These are phyloP conservation scores for Tolypocladium nubicola DNA, from an alignment of 2,329 filamentous ascomycete species.

Conservation along the genomic window DNA sequence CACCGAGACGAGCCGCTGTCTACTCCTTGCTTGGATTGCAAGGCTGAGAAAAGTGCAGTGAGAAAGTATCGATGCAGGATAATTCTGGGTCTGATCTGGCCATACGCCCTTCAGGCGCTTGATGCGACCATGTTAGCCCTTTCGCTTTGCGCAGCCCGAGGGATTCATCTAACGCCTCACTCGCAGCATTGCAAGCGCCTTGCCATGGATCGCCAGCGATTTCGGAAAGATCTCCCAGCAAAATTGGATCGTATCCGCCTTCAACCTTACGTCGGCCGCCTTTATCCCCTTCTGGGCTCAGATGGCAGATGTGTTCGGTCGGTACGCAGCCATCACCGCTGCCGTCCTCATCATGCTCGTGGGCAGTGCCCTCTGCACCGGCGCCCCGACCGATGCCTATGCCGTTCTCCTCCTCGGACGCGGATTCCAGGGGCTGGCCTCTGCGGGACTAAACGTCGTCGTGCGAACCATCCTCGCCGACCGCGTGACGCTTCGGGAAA, in stretches of 20 bases:
- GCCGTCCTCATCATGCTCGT: constrained; percentile 46
- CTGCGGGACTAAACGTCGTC: constrained; percentile 49
- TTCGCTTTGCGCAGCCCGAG: not conserved
- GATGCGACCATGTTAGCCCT: constrained; percentile 48
- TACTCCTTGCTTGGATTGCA: constrained; percentile 17
- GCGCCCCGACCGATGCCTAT: constrained; percentile 41
- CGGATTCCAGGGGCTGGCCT: constrained; percentile 50
- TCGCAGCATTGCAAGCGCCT: constrained; percentile 22
- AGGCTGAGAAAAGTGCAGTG: constrained; percentile 20
- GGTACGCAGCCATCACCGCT: constrained; percentile 46
- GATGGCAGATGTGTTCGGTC: constrained; percentile 53
- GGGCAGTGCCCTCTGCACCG: constrained; percentile 52
- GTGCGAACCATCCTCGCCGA: constrained; percentile 55
- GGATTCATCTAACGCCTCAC: not conserved
- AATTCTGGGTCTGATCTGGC: constrained; percentile 45
- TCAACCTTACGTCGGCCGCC: constrained; percentile 55
- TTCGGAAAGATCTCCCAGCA: constrained; percentile 49
- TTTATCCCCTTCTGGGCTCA: constrained; percentile 59
- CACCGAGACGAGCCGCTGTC: constrained; percentile 10
- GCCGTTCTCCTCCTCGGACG: constrained; percentile 51
- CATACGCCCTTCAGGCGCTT: constrained; percentile 51
- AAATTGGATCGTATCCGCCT: constrained; percentile 61
- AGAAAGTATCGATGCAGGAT: constrained; percentile 45
- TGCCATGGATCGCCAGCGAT: constrained; percentile 49
- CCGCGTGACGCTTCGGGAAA: constrained; percentile 49